Conservation (phyloP, 441 rosid genomes). For the Erysimum cheiri region DNA sequence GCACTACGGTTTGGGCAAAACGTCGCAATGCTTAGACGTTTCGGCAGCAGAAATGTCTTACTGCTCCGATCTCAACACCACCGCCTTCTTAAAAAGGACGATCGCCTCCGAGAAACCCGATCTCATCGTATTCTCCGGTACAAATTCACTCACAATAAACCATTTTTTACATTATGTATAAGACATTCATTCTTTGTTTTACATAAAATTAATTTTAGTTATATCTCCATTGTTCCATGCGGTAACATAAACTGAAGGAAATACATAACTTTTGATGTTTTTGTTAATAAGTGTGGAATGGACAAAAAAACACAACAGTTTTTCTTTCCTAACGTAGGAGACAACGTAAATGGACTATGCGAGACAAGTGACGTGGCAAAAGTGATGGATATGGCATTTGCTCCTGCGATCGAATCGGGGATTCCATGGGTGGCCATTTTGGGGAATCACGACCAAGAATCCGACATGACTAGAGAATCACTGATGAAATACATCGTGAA, state of each 20-base stretch:
- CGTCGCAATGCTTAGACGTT: constrained; percentile 60
- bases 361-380: constrained; percentile 67
- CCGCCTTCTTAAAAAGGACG: constrained; percentile 67
- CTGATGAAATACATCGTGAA: constrained; percentile 72
- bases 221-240: neutral
- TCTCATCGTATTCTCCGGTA: constrained; percentile 87
- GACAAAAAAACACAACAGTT: neutral
- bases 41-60: constrained; percentile 51
- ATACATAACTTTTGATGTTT: too few species aligned
- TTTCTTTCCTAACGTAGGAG: constrained; percentile 51
- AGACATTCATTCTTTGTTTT: too few species aligned
- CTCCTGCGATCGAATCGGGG: constrained; percentile 67
- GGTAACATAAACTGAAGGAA: too few species aligned
- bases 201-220: neutral
- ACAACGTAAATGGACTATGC: constrained; percentile 60
- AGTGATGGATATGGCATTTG: constrained; percentile 69
- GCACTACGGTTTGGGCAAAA: constrained; percentile 76
- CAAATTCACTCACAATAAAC: neutral
- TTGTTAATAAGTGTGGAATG: too few species aligned
- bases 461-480: constrained; percentile 66
- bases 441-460: constrained; percentile 89
- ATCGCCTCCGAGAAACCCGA: constrained; percentile 79
- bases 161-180: too few species aligned
- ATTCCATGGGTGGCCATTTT: constrained; percentile 86
- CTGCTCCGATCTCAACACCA: constrained; percentile 89